Evolutionary conservation across 164 flowering plant genomes (phyloP).

Genomic region (Berberis thunbergii): DNA sequence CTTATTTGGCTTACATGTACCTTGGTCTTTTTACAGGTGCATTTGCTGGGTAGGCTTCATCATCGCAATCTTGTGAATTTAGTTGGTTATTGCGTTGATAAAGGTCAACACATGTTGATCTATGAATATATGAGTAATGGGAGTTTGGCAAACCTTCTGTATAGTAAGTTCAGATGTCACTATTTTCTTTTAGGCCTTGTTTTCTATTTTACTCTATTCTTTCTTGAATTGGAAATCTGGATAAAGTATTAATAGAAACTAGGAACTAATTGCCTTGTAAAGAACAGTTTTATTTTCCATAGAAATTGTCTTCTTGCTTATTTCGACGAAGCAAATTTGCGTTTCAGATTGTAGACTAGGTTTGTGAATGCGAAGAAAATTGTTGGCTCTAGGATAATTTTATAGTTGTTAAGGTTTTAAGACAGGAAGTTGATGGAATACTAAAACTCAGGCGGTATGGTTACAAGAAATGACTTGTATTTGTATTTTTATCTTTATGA

Average conservation of each 20-base stretch:
- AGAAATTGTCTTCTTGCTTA: no score
- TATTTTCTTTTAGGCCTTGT: neutral
- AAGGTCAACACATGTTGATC: slow-evolving; percentile 74
- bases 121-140: slow-evolving; percentile 96
- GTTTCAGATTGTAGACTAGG: no score
- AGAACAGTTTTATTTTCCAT: no score
- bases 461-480: no score
- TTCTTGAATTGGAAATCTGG: neutral
- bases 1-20: neutral
- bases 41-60: slow-evolving; percentile 80
- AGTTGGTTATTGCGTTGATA: slow-evolving; percentile 92
- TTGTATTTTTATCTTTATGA: no score
- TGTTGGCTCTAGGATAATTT: no score
- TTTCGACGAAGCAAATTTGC: no score
- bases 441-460: no score
- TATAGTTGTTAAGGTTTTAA: no score
- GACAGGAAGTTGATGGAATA: no score
- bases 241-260: neutral
- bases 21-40: slow-evolving; percentile 43
- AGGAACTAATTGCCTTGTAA: no score
- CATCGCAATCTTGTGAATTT: slow-evolving; percentile 96
- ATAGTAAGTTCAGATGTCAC: slow-evolving; percentile 36
- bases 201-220: neutral
- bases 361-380: no score
- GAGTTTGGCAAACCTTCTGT: slow-evolving; percentile 66